Percentiles rank a stretch among this genome's conserved stretches.
These are phyloP conservation scores for Tricholomella constricta DNA, from an alignment of 768 basidiomycete species.

Conservation along the genomic window DNA sequence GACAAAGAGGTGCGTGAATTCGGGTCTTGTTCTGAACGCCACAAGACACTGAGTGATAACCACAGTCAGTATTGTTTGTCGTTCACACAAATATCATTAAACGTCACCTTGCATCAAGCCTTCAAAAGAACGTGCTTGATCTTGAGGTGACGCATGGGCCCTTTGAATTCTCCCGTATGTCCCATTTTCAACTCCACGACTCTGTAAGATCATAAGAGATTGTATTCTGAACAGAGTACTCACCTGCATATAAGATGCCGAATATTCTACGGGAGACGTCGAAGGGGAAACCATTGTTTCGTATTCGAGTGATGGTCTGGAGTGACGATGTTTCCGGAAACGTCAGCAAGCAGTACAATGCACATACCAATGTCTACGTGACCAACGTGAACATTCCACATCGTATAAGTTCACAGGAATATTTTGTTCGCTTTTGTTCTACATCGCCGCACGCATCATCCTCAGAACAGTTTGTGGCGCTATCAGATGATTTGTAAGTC, in stretches of 20 bases:
- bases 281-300: conserved; percentile 12
- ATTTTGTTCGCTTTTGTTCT: conserved; percentile 31
- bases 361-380: conserved; percentile 35
- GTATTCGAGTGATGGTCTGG: conserved; percentile 19
- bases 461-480: conserved; percentile 30
- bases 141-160: too few relatives aligned
- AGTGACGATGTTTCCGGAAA: conserved; percentile 36
- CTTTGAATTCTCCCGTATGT: too few relatives aligned
- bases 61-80: not conserved
- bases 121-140: too few relatives aligned
- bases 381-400: conserved; percentile 31
- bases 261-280: conserved; percentile 13
- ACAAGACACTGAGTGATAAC: too few relatives aligned
- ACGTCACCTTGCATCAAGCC: too few relatives aligned
- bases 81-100: too few relatives aligned
- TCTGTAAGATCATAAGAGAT: too few relatives aligned
- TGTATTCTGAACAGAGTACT: not conserved
- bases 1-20: not conserved
- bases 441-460: conserved; percentile 34
- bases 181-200: too few relatives aligned
- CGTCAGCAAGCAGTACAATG: conserved; percentile 36
- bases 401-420: conserved; percentile 28
- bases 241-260: not conserved
- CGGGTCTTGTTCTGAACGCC: too few relatives aligned
- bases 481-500: conserved; percentile 20